Conservation (phyloP, 495 filamentous ascomycete species). For the Hypoxylon lienhwacheense region DNA sequence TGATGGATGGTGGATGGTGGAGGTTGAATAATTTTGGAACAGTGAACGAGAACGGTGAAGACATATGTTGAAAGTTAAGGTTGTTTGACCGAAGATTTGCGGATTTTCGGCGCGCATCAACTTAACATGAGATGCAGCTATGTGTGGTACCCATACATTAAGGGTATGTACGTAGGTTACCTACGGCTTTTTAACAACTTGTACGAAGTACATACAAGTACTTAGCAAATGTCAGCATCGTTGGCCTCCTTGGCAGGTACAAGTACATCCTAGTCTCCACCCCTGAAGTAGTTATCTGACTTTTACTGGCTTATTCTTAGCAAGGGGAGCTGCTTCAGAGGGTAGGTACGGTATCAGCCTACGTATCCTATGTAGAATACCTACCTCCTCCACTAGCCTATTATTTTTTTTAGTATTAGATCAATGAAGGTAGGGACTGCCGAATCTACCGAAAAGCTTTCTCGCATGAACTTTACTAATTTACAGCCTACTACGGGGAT, state of each 20-base stretch:
- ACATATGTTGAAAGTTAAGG: slow-evolving; percentile 11
- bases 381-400: slow-evolving; percentile 1
- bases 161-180: no score
- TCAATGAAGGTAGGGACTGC: slow-evolving; percentile 18
- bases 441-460: slow-evolving; percentile 29
- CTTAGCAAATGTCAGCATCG: slow-evolving; percentile 20
- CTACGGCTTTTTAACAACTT: no score
- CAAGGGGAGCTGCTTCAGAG: background rate
- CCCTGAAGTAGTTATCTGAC: background rate
- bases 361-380: slow-evolving; percentile 7
- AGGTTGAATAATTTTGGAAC: background rate
- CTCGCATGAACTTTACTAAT: slow-evolving; percentile 14
- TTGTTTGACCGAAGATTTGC: slow-evolving; percentile 25
- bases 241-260: slow-evolving; percentile 32
- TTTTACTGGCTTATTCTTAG: slow-evolving; percentile 11
- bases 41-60: background rate
- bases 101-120: slow-evolving; percentile 32
- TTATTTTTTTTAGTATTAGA: no score
- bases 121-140: no score
- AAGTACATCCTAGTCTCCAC: slow-evolving; percentile 14
- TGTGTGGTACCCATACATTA: no score
- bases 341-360: no score
- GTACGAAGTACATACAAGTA: no score
- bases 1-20: background rate
- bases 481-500: background rate